Percentiles rank a stretch among this genome's conserved stretches.
Conservation (phyloP, 345 rosid species). For the Salix brachista region DNA sequence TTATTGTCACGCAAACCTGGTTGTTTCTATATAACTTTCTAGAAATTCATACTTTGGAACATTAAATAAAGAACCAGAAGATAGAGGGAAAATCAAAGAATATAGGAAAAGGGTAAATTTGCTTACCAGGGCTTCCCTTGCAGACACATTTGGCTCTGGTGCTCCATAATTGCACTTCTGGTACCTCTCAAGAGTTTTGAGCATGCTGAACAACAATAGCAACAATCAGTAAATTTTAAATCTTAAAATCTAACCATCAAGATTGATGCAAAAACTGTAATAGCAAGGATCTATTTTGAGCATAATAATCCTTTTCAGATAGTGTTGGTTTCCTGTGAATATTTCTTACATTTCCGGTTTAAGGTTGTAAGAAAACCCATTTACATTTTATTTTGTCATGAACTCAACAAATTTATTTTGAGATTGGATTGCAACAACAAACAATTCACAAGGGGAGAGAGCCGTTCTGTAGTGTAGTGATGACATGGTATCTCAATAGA, state of each 20-base stretch:
- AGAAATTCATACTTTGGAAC: not conserved
- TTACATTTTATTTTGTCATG: not conserved
- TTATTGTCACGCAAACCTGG: not conserved
- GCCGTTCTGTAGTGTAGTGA: not conserved
- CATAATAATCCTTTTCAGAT: not conserved
- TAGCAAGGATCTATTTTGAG: not conserved
- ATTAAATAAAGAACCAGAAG: not conserved
- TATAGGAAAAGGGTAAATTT: slow-evolving; percentile 8
- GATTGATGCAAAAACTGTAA: not conserved
- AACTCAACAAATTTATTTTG: not conserved
- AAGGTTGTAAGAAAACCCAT: not conserved
- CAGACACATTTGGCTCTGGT: slow-evolving; percentile 72
- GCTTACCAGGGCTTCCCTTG: slow-evolving; percentile 75
- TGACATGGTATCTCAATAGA: not conserved
- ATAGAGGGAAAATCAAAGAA: not conserved
- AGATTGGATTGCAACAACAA: not conserved
- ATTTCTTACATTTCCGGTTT: not conserved
- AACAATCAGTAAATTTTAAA: not conserved
- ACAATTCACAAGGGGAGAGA: not conserved
- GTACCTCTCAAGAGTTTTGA: slow-evolving; percentile 94
- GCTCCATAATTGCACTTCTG: slow-evolving; percentile 95
- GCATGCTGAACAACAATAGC: slow-evolving; percentile 46
- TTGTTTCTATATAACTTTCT: not conserved
- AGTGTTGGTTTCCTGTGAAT: not conserved
- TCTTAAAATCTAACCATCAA: not conserved